Percentiles rank a stretch among this genome's conserved stretches.
These are phyloP conservation scores for Kalmanozyma brasiliensis DNA, from an alignment of 1,284 basidiomycete species.

Conservation along the genomic window DNA sequence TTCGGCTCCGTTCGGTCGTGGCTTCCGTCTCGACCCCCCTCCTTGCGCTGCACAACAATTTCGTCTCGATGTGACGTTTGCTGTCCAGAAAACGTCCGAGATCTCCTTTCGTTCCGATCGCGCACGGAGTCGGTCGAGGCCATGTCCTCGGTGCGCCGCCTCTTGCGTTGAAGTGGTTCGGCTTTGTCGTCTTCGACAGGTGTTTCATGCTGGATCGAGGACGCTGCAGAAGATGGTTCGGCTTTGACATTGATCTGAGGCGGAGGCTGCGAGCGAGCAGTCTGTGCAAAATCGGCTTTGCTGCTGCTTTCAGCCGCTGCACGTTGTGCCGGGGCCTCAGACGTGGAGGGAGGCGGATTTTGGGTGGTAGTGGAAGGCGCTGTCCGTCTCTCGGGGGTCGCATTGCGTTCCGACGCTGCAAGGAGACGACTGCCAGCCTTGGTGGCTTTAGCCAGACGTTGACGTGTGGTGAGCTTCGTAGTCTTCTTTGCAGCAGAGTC, in stretches of 20 bases:
- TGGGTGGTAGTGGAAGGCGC: neutral
- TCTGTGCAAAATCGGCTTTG: too few species aligned
- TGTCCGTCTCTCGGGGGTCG: constrained; percentile 18
- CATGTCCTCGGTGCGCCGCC: constrained; percentile 38
- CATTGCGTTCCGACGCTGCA: constrained; percentile 21
- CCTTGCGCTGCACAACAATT: neutral
- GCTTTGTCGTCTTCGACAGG: constrained; percentile 6
- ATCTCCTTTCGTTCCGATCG: constrained; percentile 1
- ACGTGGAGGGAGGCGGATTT: constrained; percentile 9
- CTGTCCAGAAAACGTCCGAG: neutral
- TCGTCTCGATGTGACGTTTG: constrained; percentile 5
- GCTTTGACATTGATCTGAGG: too few species aligned
- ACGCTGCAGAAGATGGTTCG: too few species aligned
- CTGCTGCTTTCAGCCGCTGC: neutral
- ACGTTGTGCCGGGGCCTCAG: neutral
- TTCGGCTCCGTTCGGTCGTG: constrained; percentile 1
- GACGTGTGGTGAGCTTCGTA: constrained; percentile 41
- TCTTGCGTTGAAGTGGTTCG: constrained; percentile 25
- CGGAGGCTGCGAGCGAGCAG: too few species aligned
- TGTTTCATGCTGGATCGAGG: neutral
- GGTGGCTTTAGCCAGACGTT: constrained; percentile 46
- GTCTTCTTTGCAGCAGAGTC: constrained; percentile 25
- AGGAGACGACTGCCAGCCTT: constrained; percentile 42
- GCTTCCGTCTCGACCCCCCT: constrained; percentile 8
- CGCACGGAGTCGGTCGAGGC: constrained; percentile 2